Evolutionary conservation across 306 rosid genomes (phyloP).

Genomic region (Arachis stenosperma): DNA sequence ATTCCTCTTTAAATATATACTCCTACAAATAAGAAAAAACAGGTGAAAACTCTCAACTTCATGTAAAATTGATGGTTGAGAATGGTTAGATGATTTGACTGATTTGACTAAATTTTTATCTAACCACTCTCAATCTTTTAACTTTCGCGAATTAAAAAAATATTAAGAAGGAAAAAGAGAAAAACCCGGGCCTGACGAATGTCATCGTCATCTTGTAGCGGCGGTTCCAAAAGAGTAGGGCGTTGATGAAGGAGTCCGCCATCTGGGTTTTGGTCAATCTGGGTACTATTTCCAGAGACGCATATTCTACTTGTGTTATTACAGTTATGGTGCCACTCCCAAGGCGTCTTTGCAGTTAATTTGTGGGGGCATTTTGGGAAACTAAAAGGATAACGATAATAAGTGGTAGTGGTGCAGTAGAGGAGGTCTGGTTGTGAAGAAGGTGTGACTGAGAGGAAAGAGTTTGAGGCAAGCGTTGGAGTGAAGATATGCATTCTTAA

Average conservation of each 20-base stretch:
- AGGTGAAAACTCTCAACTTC: too few relatives aligned
- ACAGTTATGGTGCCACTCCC: constrained; percentile 21
- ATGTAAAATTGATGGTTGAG: too few relatives aligned
- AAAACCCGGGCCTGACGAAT: constrained; percentile 73
- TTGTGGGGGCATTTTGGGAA: constrained; percentile 45
- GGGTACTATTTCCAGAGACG: constrained; percentile 39
- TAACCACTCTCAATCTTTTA: too few relatives aligned
- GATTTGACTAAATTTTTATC: too few relatives aligned
- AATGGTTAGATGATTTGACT: too few relatives aligned
- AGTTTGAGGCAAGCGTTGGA: constrained; percentile 53
- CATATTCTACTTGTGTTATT: constrained; percentile 39
- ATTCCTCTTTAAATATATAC: too few relatives aligned
- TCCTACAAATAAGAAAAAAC: too few relatives aligned
- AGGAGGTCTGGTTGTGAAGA: constrained; percentile 39
- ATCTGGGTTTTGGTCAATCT: constrained; percentile 50
- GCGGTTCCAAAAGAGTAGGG: constrained; percentile 47
- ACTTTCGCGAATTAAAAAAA: too few relatives aligned
- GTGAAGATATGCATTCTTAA: constrained; percentile 54
- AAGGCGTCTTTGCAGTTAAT: constrained; percentile 38
- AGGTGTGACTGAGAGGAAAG: constrained; percentile 50
- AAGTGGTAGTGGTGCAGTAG: constrained; percentile 23
- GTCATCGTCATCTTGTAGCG: constrained; percentile 33
- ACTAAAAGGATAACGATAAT: constrained; percentile 31
- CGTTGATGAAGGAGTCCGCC: constrained; percentile 45
- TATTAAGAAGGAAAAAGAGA: neutral